A percentile compares a stretch with the other conserved stretches of the same genome.
Evolutionary conservation across 768 basidiomycete species (phyloP).

Genomic region (Auricularia sp.): DNA sequence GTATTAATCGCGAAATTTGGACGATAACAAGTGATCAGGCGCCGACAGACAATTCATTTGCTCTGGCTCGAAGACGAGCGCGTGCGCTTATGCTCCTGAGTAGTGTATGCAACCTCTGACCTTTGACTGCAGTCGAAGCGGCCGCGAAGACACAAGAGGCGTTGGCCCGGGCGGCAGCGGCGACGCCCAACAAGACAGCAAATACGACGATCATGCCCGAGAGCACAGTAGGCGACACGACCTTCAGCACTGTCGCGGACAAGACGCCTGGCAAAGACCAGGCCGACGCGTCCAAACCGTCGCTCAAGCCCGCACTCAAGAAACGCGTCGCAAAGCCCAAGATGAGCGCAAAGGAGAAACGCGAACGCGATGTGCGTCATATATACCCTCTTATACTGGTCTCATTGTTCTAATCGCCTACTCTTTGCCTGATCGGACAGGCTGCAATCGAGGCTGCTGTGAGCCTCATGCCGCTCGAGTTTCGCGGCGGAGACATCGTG

Average conservation of each 20-base stretch:
- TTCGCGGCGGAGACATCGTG: conserved; percentile 80
- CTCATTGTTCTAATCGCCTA: too few species aligned
- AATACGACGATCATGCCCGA: conserved; percentile 9
- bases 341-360: conserved; percentile 71
- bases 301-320: conserved; percentile 18
- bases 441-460: conserved; percentile 62
- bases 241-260: conserved; percentile 22
- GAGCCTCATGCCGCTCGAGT: conserved; percentile 75
- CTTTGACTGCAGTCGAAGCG: not conserved
- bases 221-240: conserved; percentile 23
- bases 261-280: conserved; percentile 32
- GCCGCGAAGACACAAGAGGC: conserved; percentile 35
- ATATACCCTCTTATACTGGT: too few species aligned
- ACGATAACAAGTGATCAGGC: conserved; percentile 31
- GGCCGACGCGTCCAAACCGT: conserved; percentile 11
- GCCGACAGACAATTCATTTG: conserved; percentile 50
- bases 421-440: conserved; percentile 18
- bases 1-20: not conserved
- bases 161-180: conserved; percentile 13
- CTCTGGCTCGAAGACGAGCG: conserved; percentile 48
- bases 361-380: conserved; percentile 53
- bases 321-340: conserved; percentile 47
- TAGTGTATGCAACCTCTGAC: not conserved
- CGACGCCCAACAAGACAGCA: conserved; percentile 21
- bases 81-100: conserved; percentile 28